phyloP scores from a whole-genome alignment of 83 land plant species.

The Picea abies region DNA sequence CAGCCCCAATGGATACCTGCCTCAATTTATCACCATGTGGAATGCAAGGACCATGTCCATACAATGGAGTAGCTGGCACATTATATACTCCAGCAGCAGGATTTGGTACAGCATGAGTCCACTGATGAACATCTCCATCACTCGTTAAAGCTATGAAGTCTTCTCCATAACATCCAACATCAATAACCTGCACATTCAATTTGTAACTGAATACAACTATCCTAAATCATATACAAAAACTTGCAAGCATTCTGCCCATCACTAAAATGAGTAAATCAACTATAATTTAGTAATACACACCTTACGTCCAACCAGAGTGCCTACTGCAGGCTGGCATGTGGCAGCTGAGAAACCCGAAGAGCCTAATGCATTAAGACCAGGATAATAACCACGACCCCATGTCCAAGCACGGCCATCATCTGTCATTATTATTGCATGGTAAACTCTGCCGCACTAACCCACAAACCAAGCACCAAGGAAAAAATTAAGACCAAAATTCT shows the following conservation, averaged over 20 bases:
- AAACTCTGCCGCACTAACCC: conserved; percentile 49
- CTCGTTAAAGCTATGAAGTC: conserved; percentile 44
- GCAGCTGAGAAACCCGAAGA: conserved; percentile 17
- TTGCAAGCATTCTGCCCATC: neutral
- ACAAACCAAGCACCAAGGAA: conserved; percentile 6
- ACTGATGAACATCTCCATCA: conserved; percentile 52
- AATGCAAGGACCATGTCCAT: conserved; percentile 33
- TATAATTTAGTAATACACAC: conserved; percentile 11
- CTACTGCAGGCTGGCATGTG: conserved; percentile 43
- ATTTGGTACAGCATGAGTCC: conserved; percentile 46
- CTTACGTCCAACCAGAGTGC: conserved; percentile 51
- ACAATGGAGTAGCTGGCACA: conserved; percentile 38
- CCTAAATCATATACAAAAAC: neutral
- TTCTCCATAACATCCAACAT: conserved; percentile 50
- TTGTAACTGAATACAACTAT: neutral
- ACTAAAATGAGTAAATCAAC: neutral
- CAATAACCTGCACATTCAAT: conserved; percentile 35
- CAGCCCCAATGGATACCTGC: conserved; percentile 44
- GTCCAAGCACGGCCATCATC: conserved; percentile 58
- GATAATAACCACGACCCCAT: conserved; percentile 48
- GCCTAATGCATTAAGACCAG: neutral
- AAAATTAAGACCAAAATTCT: conserved; percentile 3
- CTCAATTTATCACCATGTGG: conserved; percentile 35
- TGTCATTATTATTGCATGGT: conserved; percentile 50
- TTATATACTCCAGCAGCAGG: conserved; percentile 46